These are phyloP conservation scores for Penicillium sp. DNA, from an alignment of 2,329 filamentous ascomycete genomes.

Conservation along the genomic window DNA sequence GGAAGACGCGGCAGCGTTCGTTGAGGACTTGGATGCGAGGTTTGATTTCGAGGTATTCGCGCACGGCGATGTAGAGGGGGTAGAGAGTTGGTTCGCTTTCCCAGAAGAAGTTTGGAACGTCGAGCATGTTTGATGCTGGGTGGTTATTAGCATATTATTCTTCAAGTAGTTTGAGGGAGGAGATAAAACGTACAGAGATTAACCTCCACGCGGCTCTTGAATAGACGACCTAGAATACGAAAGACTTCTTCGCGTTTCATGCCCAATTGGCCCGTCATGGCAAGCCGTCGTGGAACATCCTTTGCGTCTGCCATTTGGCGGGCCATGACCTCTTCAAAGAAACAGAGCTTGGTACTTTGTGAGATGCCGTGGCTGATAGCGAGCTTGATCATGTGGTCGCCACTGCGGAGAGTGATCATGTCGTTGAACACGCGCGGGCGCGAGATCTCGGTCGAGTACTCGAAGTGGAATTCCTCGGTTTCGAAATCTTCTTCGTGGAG, in stretches of 20 bases:
- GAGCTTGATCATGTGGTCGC: slow-evolving; percentile 98
- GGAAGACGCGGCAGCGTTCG: slow-evolving; percentile 90
- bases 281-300: slow-evolving; percentile 81
- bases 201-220: slow-evolving; percentile 91
- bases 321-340: slow-evolving; percentile 94
- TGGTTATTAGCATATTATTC: slow-evolving; percentile 13
- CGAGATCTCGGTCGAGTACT: slow-evolving; percentile 82
- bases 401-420: slow-evolving; percentile 93
- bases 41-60: slow-evolving; percentile 96
- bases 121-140: slow-evolving; percentile 85
- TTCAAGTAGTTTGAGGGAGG: not conserved
- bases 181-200: slow-evolving; percentile 74
- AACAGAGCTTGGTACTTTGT: slow-evolving; percentile 91
- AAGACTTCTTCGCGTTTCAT: slow-evolving; percentile 92
- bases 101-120: slow-evolving; percentile 81
- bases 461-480: slow-evolving; percentile 97
- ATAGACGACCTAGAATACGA: slow-evolving; percentile 81
- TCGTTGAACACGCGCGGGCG: slow-evolving; percentile 94
- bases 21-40: slow-evolving; percentile 94
- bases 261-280: slow-evolving; percentile 80
- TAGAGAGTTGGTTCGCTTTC: slow-evolving; percentile 92
- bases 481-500: slow-evolving; percentile 88
- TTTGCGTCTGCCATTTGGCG: slow-evolving; percentile 90
- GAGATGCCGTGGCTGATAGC: slow-evolving; percentile 96
- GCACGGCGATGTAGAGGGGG: slow-evolving; percentile 87